phyloP scores from a whole-genome alignment of 768 basidiomycete species.

The Rhizopogon rudus region DNA sequence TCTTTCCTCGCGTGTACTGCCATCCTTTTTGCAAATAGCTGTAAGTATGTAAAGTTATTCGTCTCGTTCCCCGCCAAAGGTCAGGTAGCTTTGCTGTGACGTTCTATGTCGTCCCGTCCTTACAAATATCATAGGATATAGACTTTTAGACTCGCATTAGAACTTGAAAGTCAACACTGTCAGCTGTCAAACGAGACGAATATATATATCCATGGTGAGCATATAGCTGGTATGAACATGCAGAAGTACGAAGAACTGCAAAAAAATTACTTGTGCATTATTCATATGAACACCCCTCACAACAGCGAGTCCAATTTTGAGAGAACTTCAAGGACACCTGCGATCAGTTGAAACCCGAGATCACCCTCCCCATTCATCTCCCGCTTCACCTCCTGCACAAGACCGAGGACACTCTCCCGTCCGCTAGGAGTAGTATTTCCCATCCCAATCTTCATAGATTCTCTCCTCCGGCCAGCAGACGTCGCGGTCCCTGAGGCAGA shows the following conservation, averaged over 20 bases:
- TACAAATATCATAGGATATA: too few relatives aligned
- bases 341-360: slow-evolving; percentile 83
- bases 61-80: too few relatives aligned
- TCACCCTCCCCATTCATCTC: slow-evolving; percentile 76
- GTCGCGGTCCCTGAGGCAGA: slow-evolving; percentile 29
- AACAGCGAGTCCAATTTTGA: slow-evolving; percentile 78
- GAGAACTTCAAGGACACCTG: slow-evolving; percentile 90
- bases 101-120: too few relatives aligned
- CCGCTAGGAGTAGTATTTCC: slow-evolving; percentile 48
- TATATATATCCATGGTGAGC: background rate
- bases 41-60: too few relatives aligned
- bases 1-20: too few relatives aligned
- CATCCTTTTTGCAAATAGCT: too few relatives aligned
- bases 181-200: background rate
- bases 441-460: slow-evolving; percentile 46
- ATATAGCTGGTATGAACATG: background rate
- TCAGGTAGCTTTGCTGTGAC: too few relatives aligned
- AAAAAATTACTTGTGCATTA: background rate
- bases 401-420: slow-evolving; percentile 65
- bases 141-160: too few relatives aligned
- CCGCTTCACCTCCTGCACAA: slow-evolving; percentile 68
- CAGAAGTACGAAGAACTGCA: background rate
- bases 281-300: slow-evolving; percentile 10
- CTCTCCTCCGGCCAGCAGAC: slow-evolving; percentile 35
- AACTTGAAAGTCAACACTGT: too few relatives aligned